Evolutionary conservation across 495 filamentous ascomycete genomes (phyloP), one percentile per base, ranked within the genome.

Genomic region (Hamigera avellanea): DNA sequence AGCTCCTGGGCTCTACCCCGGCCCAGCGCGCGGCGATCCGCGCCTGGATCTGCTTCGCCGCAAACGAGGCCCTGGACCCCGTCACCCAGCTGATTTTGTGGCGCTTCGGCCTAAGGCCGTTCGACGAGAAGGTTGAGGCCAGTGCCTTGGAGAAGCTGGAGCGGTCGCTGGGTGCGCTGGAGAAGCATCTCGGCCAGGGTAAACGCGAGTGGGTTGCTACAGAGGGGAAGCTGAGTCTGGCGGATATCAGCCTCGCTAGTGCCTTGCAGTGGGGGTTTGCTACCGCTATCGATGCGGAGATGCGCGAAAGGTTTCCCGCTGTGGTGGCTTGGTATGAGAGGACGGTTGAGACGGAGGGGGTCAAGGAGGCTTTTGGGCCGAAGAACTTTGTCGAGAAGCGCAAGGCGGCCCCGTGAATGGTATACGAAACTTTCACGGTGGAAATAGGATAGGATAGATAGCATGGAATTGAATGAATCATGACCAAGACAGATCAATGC

Each of bases 301-400:
- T 68, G 59, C 54, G 69, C 30, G 51, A 55, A 37, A 54, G 53
- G 37, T 56, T 57, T 35, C 71, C 74, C 8, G 49, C 44, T 16
- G 39, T 61, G 1, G 49, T 70, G 19, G 56, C 41, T 0, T 76
- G 68, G 54, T 55, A 66, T 40, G 49, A 66, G 46, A 46, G 57
- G 8, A 45, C 62, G 3, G 40, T 64, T 14, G 61, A 50, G 33
- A 46, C 56, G 1, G 62, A 71, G 6, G 70, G 64, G 35, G 50
- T 75, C 34, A 70, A 64, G 62, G 46, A 66, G 59, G 51, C 62
- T 5, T 66, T 72, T 52, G 66, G 65, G 0, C 59, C 62, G 42
- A 44, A 67, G 34, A 45, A 41, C 33, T 48, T 66, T n/a, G 44
- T 65, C 19, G 64, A 73, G 55, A 66, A 62, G 52, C 48, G 59